Percentiles rank a stretch among this genome's conserved stretches.
Evolutionary conservation across 179 eudicot genomes (phyloP).

Genomic region (Amaranthus tricolor): DNA sequence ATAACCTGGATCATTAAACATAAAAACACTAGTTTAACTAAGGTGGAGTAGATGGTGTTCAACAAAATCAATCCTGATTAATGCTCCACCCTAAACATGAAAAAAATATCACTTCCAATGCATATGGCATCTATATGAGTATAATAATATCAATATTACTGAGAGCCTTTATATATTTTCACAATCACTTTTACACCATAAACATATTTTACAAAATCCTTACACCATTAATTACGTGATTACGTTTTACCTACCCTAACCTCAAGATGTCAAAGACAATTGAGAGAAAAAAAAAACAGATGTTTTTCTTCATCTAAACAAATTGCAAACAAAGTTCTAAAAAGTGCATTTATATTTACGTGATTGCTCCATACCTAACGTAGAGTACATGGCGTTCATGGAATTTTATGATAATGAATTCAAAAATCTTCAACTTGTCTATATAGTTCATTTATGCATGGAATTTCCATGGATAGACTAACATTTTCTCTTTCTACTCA

Average conservation of each 20-base stretch:
- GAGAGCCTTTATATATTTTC: not conserved
- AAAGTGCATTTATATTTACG: too few relatives aligned
- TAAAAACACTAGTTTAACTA: not conserved
- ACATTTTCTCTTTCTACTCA: too few relatives aligned
- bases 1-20: not conserved
- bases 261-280: not conserved
- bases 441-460: too few relatives aligned
- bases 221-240: not conserved
- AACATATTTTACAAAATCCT: too few relatives aligned
- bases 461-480: too few relatives aligned
- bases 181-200: not conserved
- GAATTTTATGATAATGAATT: too few relatives aligned
- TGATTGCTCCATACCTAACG: too few relatives aligned
- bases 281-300: not conserved
- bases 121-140: too few relatives aligned
- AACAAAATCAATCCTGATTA: not conserved
- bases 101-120: not conserved
- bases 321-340: too few relatives aligned
- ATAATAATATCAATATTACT: not conserved
- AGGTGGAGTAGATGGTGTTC: not conserved
- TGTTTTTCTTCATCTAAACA: too few relatives aligned
- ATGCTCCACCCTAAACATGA: not conserved
- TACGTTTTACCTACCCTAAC: not conserved
- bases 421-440: too few relatives aligned
- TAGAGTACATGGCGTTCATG: too few relatives aligned